These are phyloP conservation scores for Candolleomyces eurysporus DNA, from an alignment of 768 basidiomycete species.

Conservation along the genomic window DNA sequence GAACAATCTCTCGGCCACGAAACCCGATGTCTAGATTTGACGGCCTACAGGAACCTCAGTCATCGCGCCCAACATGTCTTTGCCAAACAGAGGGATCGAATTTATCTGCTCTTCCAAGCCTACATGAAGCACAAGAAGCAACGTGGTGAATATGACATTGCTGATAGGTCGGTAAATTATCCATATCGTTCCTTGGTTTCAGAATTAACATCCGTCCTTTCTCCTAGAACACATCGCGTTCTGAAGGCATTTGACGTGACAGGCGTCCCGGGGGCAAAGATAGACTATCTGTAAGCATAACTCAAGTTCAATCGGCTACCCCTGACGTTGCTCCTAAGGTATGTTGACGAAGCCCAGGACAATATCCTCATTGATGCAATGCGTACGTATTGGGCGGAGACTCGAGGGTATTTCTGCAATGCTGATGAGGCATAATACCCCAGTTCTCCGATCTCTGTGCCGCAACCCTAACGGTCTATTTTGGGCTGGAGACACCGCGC, in stretches of 20 bases:
- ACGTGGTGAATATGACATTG: slow-evolving; percentile 49
- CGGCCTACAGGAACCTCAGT: slow-evolving; percentile 47
- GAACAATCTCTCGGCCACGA: slow-evolving; percentile 42
- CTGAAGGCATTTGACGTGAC: slow-evolving; percentile 30
- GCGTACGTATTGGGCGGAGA: slow-evolving; percentile 31
- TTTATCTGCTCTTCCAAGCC: slow-evolving; percentile 53
- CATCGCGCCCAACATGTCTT: slow-evolving; percentile 55
- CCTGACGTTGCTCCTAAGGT: slow-evolving; percentile 35
- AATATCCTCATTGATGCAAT: slow-evolving; percentile 64
- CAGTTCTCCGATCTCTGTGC: slow-evolving; percentile 65
- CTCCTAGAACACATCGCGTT: slow-evolving; percentile 49
- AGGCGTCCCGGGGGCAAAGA: slow-evolving; percentile 37
- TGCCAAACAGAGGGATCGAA: slow-evolving; percentile 41
- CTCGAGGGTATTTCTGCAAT: not conserved
- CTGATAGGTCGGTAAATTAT: slow-evolving; percentile 48
- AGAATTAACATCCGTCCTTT: not conserved
- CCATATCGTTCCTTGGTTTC: not conserved
- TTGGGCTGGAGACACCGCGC: slow-evolving; percentile 81
- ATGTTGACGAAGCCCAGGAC: slow-evolving; percentile 76
- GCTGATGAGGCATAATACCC: not conserved
- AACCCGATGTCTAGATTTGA: slow-evolving; percentile 39
- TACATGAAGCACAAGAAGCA: slow-evolving; percentile 49
- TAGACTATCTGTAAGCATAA: slow-evolving; percentile 51
- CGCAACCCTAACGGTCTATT: slow-evolving; percentile 65
- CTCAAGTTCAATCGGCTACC: not conserved